Percentiles rank a stretch among this genome's conserved stretches.
These are phyloP conservation scores for Penicillium sp. DNA, from an alignment of 2,329 filamentous ascomycete species.

Conservation along the genomic window DNA sequence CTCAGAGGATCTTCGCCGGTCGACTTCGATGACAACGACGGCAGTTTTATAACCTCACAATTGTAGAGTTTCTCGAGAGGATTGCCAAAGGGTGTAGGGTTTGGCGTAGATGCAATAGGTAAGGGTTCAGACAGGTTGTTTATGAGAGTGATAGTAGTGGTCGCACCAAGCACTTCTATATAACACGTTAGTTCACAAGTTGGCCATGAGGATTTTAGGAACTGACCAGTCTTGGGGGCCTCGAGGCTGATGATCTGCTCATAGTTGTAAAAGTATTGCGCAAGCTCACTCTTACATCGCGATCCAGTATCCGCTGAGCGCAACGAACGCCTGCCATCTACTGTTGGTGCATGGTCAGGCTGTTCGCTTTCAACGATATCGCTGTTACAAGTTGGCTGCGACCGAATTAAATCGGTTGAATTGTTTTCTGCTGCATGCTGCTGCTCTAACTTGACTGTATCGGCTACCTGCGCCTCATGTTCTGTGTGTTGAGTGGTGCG, in stretches of 20 bases:
- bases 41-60: slow-evolving; percentile 31
- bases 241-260: slow-evolving; percentile 90
- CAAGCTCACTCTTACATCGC: slow-evolving; percentile 85
- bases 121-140: slow-evolving; percentile 52
- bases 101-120: slow-evolving; percentile 18
- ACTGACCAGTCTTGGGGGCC: slow-evolving; percentile 69
- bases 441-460: background rate
- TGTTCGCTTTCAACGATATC: slow-evolving; percentile 7
- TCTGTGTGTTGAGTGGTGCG: slow-evolving; percentile 15
- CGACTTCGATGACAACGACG: slow-evolving; percentile 5
- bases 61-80: slow-evolving; percentile 39
- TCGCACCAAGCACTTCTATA: slow-evolving; percentile 67
- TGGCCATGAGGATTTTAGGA: background rate
- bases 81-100: slow-evolving; percentile 34
- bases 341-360: slow-evolving; percentile 2
- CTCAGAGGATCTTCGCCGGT: slow-evolving; percentile 53
- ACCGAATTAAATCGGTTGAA: background rate
- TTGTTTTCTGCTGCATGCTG: background rate
- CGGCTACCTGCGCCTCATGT: background rate
- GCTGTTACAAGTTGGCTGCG: slow-evolving; percentile 6
- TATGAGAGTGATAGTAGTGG: slow-evolving; percentile 70
- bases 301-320: slow-evolving; percentile 80
- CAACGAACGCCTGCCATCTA: slow-evolving; percentile 67
- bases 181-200: background rate
- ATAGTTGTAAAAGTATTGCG: slow-evolving; percentile 88